Conservation (phyloP, 169 alveolate genomes). For the Eimeria acervulina region DNA sequence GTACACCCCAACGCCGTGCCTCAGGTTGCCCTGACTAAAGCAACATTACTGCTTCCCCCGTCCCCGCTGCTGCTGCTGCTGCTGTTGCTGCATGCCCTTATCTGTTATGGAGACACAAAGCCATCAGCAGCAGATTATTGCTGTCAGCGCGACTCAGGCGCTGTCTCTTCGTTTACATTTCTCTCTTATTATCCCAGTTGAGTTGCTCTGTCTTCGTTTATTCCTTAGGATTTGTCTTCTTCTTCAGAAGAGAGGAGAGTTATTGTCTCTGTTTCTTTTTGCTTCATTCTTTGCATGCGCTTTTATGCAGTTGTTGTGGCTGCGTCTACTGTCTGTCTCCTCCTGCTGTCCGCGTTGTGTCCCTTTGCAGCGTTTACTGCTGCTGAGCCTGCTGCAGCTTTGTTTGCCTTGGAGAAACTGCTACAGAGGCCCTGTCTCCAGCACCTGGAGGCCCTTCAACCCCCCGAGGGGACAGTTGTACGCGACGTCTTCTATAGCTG, state of each 20-base stretch:
- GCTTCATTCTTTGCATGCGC: background rate
- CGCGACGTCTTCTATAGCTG: background rate
- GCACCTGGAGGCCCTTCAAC: slow-evolving; percentile 8
- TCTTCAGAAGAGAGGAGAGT: no score
- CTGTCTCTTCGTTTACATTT: background rate
- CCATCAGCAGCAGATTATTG: background rate
- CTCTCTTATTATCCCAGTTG: no score
- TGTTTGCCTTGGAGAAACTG: background rate
- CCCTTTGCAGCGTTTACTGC: background rate
- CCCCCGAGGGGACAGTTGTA: slow-evolving; percentile 12
- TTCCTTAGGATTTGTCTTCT: background rate
- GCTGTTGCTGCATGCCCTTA: slow-evolving; percentile 8
- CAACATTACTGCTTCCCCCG: no score
- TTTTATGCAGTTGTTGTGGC: background rate
- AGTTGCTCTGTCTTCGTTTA: background rate
- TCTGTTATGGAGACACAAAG: no score
- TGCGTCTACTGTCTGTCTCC: background rate
- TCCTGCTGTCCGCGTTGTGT: background rate
- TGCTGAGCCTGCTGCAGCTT: background rate
- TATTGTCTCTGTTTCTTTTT: background rate
- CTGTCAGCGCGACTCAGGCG: background rate
- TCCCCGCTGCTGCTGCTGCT: no score
- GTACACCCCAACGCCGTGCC: slow-evolving; percentile 43
- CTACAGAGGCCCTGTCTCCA: background rate
- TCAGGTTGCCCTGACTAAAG: no score